A percentile compares a stretch with the other conserved stretches of the same genome.
Evolutionary conservation across 768 basidiomycete genomes (phyloP).

Genomic region (Xerocomellus dryophilus): DNA sequence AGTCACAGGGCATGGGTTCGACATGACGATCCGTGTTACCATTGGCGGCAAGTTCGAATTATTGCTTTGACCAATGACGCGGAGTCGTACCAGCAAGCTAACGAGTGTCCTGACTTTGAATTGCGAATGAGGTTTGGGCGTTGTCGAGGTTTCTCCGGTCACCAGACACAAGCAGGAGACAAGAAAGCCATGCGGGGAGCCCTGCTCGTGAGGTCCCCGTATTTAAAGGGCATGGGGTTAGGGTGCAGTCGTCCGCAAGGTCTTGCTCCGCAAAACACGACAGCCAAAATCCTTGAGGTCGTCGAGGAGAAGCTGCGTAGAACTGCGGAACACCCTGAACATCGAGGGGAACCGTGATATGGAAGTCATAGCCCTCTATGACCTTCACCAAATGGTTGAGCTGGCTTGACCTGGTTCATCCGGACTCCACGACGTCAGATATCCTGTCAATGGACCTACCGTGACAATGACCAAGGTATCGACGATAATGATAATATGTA

Average conservation of each 20-base stretch:
- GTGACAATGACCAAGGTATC: background rate
- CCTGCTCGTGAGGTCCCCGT: constrained; percentile 15
- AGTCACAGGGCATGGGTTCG: constrained; percentile 13
- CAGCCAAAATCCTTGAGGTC: constrained; percentile 18
- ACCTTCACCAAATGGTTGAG: constrained; percentile 2
- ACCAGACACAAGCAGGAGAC: constrained; percentile 24
- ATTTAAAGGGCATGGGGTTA: constrained; percentile 28
- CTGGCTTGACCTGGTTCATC: constrained; percentile 8
- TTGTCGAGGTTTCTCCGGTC: constrained; percentile 22
- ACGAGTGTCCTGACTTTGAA: constrained; percentile 26
- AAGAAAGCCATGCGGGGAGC: constrained; percentile 21
- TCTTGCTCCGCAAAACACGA: constrained; percentile 19
- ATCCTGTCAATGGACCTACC: no score
- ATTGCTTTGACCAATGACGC: constrained; percentile 11
- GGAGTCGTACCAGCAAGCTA: constrained; percentile 17
- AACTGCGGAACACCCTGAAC: constrained; percentile 22
- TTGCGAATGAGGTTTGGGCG: constrained; percentile 29
- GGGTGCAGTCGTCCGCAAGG: constrained; percentile 17
- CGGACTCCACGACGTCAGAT: background rate
- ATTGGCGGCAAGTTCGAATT: constrained; percentile 17
- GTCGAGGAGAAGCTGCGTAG: constrained; percentile 19
- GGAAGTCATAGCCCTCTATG: constrained; percentile 9
- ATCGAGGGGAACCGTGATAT: constrained; percentile 5
- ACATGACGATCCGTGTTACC: constrained; percentile 13
- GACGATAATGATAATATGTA: background rate